A percentile compares a stretch with the other conserved stretches of the same genome.
Evolutionary conservation across 257 asterid species (phyloP).

Genomic region (Capsicum baccatum): DNA sequence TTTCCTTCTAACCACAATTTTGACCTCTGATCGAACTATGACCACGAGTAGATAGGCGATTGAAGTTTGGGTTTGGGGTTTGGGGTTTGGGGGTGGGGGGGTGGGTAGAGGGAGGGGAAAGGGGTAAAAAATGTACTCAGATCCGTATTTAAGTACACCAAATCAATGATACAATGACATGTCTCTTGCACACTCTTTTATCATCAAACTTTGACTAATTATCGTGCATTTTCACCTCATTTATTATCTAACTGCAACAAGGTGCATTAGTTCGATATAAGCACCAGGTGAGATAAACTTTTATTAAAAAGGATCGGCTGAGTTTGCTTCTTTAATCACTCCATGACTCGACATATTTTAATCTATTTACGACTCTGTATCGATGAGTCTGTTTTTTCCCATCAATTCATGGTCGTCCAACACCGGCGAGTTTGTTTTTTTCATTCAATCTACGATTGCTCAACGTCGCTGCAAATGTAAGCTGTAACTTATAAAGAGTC

Average conservation of each 20-base stretch:
- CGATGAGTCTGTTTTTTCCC: too few relatives aligned
- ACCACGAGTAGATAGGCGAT: background rate
- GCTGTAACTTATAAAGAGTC: background rate
- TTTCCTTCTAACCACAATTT: background rate
- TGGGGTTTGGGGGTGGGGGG: too few relatives aligned
- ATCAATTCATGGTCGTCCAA: too few relatives aligned
- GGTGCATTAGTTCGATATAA: background rate
- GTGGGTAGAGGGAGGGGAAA: background rate
- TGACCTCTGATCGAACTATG: background rate
- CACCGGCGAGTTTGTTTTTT: too few relatives aligned
- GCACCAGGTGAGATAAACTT: background rate
- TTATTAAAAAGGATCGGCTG: background rate
- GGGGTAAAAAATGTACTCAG: background rate
- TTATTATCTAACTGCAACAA: background rate
- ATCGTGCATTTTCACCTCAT: background rate
- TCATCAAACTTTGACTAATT: background rate
- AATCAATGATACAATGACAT: background rate
- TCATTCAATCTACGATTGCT: background rate
- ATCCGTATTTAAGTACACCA: background rate
- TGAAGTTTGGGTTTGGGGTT: too few relatives aligned
- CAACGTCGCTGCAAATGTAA: background rate
- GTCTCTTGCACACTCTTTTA: background rate
- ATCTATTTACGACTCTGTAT: too few relatives aligned
- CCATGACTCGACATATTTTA: background rate
- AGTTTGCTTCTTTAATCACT: background rate